Evolutionary conservation across 2,329 filamentous ascomycete genomes (phyloP).

Genomic region (Alternaria atra): DNA sequence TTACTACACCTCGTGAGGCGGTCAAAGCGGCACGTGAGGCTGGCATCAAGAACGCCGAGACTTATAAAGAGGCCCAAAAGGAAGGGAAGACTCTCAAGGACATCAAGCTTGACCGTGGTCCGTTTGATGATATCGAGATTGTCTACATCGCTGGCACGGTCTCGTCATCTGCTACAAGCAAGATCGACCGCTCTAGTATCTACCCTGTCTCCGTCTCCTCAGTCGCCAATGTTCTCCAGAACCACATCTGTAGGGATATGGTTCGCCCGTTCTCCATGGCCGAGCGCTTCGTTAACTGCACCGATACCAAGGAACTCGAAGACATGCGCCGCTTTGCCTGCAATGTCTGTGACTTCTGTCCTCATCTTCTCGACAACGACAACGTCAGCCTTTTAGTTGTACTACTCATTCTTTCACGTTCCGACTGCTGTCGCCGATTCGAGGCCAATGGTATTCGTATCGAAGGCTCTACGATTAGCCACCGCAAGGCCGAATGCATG

Average conservation of each 20-base stretch:
- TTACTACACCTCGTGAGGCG: constrained; percentile 43
- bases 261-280: constrained; percentile 47
- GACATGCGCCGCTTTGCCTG: constrained; percentile 47
- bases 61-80: constrained; percentile 22
- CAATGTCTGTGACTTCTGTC: constrained; percentile 49
- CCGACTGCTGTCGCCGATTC: constrained; percentile 48
- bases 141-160: constrained; percentile 52
- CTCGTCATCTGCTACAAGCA: constrained; percentile 47
- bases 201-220: constrained; percentile 49
- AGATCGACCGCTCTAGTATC: constrained; percentile 44
- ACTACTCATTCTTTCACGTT: constrained; percentile 47
- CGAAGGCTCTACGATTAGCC: constrained; percentile 50
- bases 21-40: constrained; percentile 45
- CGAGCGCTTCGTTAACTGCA: constrained; percentile 44
- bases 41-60: constrained; percentile 26
- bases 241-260: constrained; percentile 49
- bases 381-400: constrained; percentile 49
- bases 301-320: constrained; percentile 43
- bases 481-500: constrained; percentile 51
- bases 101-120: constrained; percentile 37
- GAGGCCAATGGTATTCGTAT: constrained; percentile 50
- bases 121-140: constrained; percentile 51
- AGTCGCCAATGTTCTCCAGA: constrained; percentile 44
- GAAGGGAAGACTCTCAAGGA: constrained; percentile 30
- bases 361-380: constrained; percentile 51